These are phyloP conservation scores for Vitis hybrid DNA, from an alignment of 177 flowering plant genomes.

Conservation along the genomic window DNA sequence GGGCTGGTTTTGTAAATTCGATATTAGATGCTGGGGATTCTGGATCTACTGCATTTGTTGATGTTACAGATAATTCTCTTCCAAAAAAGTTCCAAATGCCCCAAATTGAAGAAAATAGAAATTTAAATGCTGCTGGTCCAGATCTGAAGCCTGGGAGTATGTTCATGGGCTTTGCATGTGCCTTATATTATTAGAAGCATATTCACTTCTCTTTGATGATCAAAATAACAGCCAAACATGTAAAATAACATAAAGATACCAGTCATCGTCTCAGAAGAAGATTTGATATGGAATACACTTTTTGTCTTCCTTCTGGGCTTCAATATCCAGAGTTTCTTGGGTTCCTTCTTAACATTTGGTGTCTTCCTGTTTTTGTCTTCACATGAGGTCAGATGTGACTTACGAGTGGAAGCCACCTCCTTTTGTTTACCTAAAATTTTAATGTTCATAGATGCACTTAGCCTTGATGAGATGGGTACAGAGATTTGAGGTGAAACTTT, in stretches of 20 bases:
- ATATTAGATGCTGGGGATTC: slow-evolving; percentile 43
- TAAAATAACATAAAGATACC: neutral
- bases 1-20: slow-evolving; percentile 74
- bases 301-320: too few relatives aligned
- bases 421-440: too few relatives aligned
- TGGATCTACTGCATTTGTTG: slow-evolving; percentile 15
- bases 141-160: slow-evolving; percentile 41
- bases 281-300: too few relatives aligned
- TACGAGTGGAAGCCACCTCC: too few relatives aligned
- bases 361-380: too few relatives aligned
- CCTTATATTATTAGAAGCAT: neutral
- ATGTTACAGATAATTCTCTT: slow-evolving; percentile 15
- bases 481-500: too few relatives aligned
- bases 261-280: too few relatives aligned
- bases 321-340: too few relatives aligned
- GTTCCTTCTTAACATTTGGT: too few relatives aligned
- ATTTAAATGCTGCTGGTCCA: slow-evolving; percentile 16
- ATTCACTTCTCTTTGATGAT: neutral
- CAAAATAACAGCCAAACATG: neutral
- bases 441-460: too few relatives aligned
- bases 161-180: slow-evolving; percentile 17
- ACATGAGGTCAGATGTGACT: too few relatives aligned
- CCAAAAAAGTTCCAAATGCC: slow-evolving; percentile 25
- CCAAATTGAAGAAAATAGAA: slow-evolving; percentile 18
- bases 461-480: too few relatives aligned